A percentile compares a stretch with the other conserved stretches of the same genome.
Conservation (phyloP, 768 basidiomycete genomes). For the Russula griseocarnosa region DNA sequence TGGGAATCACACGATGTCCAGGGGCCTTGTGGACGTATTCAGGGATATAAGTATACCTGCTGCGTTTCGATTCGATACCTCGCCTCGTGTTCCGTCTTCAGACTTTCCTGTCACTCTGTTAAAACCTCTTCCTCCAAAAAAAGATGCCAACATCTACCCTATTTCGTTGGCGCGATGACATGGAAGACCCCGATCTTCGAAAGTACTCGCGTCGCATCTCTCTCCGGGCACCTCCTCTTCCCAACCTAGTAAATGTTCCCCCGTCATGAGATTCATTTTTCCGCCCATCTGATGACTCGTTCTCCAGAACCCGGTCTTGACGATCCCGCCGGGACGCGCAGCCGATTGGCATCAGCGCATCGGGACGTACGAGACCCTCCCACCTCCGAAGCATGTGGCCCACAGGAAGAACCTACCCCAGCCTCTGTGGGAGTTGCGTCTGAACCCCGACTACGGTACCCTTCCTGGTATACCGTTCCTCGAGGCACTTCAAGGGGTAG, state of each 20-base stretch:
- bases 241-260: slow-evolving; percentile 5
- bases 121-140: background rate
- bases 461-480: slow-evolving; percentile 19
- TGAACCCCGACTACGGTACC: slow-evolving; percentile 20
- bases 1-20: background rate
- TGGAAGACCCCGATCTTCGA: background rate
- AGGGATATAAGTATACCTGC: slow-evolving; percentile 11
- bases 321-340: slow-evolving; percentile 19
- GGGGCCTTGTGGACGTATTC: background rate
- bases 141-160: slow-evolving; percentile 6
- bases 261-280: background rate
- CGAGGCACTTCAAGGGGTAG: slow-evolving; percentile 19
- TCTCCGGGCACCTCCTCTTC: slow-evolving; percentile 17
- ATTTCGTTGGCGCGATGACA: background rate
- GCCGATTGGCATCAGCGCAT: slow-evolving; percentile 23
- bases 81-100: background rate
- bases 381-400: slow-evolving; percentile 7
- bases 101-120: background rate
- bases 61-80: background rate
- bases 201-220: slow-evolving; percentile 10
- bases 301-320: slow-evolving; percentile 8
- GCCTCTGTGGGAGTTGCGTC: slow-evolving; percentile 18
- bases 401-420: background rate
- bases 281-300: background rate
- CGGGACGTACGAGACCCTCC: slow-evolving; percentile 9